Evolutionary conservation across 192 early-diverging fungal species (phyloP).

Genomic region (Piromyces finnis): DNA sequence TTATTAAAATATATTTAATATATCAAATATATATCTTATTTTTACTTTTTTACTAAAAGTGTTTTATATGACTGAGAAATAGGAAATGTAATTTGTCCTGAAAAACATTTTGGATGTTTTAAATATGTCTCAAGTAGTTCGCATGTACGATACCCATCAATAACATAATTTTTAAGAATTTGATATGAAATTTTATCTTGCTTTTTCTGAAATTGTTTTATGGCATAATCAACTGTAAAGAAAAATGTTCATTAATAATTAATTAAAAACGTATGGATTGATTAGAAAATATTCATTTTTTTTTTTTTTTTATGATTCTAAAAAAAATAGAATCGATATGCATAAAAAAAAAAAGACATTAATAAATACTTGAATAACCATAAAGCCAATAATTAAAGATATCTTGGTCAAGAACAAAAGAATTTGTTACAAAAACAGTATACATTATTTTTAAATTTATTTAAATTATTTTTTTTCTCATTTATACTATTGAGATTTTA

Average conservation of each 20-base stretch:
- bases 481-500: too few species aligned
- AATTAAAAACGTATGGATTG: too few species aligned
- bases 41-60: neutral
- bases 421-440: neutral
- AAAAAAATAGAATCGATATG: too few species aligned
- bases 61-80: neutral
- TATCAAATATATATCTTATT: too few species aligned
- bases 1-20: too few species aligned
- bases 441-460: neutral
- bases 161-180: neutral
- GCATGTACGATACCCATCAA: neutral
- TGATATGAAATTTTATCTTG: neutral
- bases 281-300: too few species aligned
- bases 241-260: too few species aligned
- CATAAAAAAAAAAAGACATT: neutral
- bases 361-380: neutral
- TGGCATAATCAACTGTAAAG: neutral
- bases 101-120: neutral
- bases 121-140: neutral
- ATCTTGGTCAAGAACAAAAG: neutral
- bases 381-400: neutral
- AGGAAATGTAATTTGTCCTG: neutral
- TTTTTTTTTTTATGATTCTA: too few species aligned
- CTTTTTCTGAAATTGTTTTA: neutral
- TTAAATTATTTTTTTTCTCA: too few species aligned